A percentile compares a stretch with the other conserved stretches of the same genome.
These are phyloP conservation scores for Skeletonema grethae DNA, from an alignment of 108 stramenopile genomes.

Conservation along the genomic window DNA sequence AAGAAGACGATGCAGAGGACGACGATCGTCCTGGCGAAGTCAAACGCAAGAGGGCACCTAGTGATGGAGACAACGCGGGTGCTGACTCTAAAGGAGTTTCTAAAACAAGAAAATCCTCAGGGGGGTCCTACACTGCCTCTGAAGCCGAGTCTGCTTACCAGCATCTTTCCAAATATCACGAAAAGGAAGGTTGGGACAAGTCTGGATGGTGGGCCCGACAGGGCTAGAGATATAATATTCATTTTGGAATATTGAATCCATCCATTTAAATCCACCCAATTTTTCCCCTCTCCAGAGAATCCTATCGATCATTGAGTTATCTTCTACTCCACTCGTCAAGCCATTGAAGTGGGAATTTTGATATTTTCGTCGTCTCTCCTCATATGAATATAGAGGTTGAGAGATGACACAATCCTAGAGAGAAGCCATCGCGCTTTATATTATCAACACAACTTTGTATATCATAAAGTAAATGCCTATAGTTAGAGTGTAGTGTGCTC, in stretches of 20 bases:
- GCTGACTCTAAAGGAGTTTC: conserved; percentile 8
- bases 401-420: background rate
- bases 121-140: conserved; percentile 58
- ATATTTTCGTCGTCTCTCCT: background rate
- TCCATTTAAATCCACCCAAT: background rate
- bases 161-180: conserved; percentile 84
- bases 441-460: background rate
- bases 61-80: conserved; percentile 24
- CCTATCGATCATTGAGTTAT: background rate
- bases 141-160: conserved; percentile 81
- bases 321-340: background rate
- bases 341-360: background rate
- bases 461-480: conserved; percentile 5
- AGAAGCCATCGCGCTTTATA: conserved; percentile 3
- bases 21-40: conserved; percentile 12
- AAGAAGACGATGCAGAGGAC: conserved; percentile 17
- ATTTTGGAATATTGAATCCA: background rate
- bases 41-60: conserved; percentile 39
- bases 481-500: background rate
- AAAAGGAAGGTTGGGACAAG: conserved; percentile 89
- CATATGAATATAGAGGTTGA: background rate
- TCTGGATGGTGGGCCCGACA: conserved; percentile 85
- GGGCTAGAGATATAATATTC: conserved; percentile 43
- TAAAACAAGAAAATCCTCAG: conserved; percentile 21
- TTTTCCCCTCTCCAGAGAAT: background rate